Evolutionary conservation across 1,139 yeast species (phyloP), one percentile per base, ranked within the genome.

Genomic region (Protomyces lactucae-debilis): DNA sequence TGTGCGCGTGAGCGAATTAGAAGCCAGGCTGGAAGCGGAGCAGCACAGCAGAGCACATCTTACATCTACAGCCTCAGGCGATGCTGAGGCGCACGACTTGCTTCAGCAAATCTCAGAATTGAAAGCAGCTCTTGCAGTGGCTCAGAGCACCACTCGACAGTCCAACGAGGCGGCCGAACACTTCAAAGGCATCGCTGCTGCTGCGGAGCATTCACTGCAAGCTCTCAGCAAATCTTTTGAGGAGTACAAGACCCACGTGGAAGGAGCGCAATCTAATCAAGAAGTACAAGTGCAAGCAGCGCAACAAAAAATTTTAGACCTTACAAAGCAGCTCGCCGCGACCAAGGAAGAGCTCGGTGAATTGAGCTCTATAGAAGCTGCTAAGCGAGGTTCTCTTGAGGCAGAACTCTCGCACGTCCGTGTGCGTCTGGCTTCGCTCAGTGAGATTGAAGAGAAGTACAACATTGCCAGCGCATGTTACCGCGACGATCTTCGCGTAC

Each of bases 401-500:
- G 64, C 68, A 45, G 76, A 76, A 66, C 70, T 60, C 35, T 52
- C 72, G 8, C 76, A 77, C n/a, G 75, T 78, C 64, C 76, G 78
- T 45, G 70, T 71, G 0, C 78, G 78, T 65, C 70, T 83, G 67
- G 79, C 78, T 60, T 82, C 79, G 0, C 76, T 85, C 60, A 70
- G 74, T 52, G 73, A 72, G 0, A 72, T 76, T 55, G 84, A 84
- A 71, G 77, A 69, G 36, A 66, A 70, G 16, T 67, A 72, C 40
- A 55, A 60, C 10, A 69, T 69, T 37, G 64, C 70, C 32, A 68
- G 72, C 51, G 63, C 61, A 25, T 66, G 73, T 36, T 61, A 76
- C 21, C 77, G 78, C 65, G 71, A 71, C 1, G 89, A 87, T 66
- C 75, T 87, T 66, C 77, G 78, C 40, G 76, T 78, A 40, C 89